Percentiles rank a stretch among this genome's conserved stretches.
Conservation (phyloP, 2,329 filamentous ascomycete species). For the Pseudocercospora ulei region DNA sequence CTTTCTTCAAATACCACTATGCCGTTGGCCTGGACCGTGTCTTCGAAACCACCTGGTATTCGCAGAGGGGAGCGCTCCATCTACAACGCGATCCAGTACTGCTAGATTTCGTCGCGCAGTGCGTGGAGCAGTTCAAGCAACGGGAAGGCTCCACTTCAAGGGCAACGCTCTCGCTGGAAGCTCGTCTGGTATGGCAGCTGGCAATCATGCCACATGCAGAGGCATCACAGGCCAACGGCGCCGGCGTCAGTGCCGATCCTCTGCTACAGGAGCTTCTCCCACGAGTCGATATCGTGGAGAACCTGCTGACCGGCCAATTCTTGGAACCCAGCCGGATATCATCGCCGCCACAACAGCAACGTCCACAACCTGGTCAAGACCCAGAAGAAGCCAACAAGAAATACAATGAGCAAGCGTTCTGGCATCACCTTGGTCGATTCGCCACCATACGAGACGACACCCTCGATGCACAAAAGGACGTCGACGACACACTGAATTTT, state of each 20-base stretch:
- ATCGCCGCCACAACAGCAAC: constrained; percentile 36
- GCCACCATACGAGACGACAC: constrained; percentile 54
- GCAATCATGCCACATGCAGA: constrained; percentile 41
- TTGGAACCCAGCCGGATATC: constrained; percentile 53
- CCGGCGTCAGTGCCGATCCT: constrained; percentile 40
- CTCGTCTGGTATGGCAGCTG: constrained; percentile 52
- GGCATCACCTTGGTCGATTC: constrained; percentile 67
- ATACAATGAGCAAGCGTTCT: constrained; percentile 61
- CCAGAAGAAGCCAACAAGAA: constrained; percentile 24
- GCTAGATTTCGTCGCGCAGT: constrained; percentile 57
- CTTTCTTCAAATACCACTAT: constrained; percentile 68
- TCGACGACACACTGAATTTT: constrained; percentile 55
- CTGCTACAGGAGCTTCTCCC: constrained; percentile 50
- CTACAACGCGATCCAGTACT: constrained; percentile 50
- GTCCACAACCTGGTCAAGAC: constrained; percentile 31
- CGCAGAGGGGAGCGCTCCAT: constrained; percentile 44
- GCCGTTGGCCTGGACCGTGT: constrained; percentile 63
- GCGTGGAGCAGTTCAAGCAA: constrained; percentile 44
- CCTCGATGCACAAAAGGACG: constrained; percentile 43
- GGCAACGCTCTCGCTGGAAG: constrained; percentile 45
- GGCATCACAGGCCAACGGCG: constrained; percentile 39
- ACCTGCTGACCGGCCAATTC: constrained; percentile 62
- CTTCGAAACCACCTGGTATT: constrained; percentile 78
- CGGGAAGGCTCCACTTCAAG: constrained; percentile 20
- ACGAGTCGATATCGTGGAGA: constrained; percentile 65